phyloP scores from a whole-genome alignment of 2,329 filamentous ascomycete genomes.

The Pestalotiopsis sp. region DNA sequence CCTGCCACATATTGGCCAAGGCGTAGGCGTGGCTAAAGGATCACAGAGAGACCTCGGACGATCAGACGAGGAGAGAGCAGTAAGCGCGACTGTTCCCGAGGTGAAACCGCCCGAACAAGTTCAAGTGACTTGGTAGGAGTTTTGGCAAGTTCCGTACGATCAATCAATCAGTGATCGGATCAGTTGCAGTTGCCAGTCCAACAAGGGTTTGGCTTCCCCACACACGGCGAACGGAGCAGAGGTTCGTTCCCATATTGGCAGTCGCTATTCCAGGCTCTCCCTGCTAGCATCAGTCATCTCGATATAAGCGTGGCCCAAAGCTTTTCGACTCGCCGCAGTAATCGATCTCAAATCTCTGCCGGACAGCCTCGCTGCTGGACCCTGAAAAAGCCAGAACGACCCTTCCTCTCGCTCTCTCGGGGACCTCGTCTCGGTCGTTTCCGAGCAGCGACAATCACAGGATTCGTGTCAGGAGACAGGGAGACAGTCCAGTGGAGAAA shows the following conservation, averaged over 20 bases:
- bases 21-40: neutral
- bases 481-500: neutral
- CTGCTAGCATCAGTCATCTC: neutral
- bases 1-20: neutral
- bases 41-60: neutral
- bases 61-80: neutral
- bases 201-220: neutral
- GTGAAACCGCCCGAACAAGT: neutral
- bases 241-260: neutral
- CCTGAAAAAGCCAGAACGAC: neutral
- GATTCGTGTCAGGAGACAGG: neutral
- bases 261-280: neutral
- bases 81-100: neutral
- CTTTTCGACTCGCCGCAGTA: neutral
- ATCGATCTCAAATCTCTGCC: neutral
- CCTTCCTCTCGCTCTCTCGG: neutral
- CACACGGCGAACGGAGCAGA: neutral
- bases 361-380: neutral
- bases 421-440: constrained; percentile 2
- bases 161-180: neutral
- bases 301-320: neutral
- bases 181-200: neutral
- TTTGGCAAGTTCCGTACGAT: neutral
- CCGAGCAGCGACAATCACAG: neutral
- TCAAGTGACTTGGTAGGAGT: neutral